phyloP scores from a whole-genome alignment of 495 filamentous ascomycete genomes.

The Saxophila tyrrhenica region DNA sequence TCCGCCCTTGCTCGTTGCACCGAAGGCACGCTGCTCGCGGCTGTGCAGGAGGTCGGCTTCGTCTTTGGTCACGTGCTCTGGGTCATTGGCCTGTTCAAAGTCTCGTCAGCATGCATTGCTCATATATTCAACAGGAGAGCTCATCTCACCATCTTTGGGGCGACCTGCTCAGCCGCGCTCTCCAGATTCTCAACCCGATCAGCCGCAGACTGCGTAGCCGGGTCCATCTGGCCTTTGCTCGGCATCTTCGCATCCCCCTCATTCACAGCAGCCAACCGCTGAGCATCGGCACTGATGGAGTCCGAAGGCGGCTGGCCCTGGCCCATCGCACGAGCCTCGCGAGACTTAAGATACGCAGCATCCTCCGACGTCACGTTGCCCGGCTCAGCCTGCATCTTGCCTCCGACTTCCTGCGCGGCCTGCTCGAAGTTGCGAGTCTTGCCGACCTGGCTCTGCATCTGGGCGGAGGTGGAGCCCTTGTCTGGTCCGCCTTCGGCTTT shows the following conservation, averaged over 20 bases:
- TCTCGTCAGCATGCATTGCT: too few species aligned
- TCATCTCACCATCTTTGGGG: constrained; percentile 19
- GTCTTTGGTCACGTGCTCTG: constrained; percentile 24
- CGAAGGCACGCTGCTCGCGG: constrained; percentile 27
- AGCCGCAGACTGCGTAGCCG: constrained; percentile 21
- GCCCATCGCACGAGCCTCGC: constrained; percentile 12
- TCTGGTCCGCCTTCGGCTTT: constrained; percentile 25
- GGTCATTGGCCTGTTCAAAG: constrained; percentile 16
- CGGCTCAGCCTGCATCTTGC: constrained; percentile 16
- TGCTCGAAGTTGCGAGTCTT: constrained; percentile 19
- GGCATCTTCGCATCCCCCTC: constrained; percentile 3
- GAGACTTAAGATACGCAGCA: constrained; percentile 15
- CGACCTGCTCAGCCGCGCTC: constrained; percentile 20
- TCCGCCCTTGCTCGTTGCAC: constrained; percentile 26
- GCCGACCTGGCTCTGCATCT: constrained; percentile 27
- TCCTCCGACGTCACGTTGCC: constrained; percentile 12
- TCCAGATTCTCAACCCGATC: constrained; percentile 25
- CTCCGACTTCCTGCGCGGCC: constrained; percentile 11
- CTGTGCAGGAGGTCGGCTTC: constrained; percentile 25
- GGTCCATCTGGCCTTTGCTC: neutral
- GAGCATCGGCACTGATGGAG: constrained; percentile 10
- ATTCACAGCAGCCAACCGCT: constrained; percentile 11
- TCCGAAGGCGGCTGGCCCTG: constrained; percentile 5
- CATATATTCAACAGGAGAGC: too few species aligned
- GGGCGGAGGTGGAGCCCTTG: constrained; percentile 28